phyloP scores from a whole-genome alignment of 129 eudicot species.

The Dittrichia graveolens region DNA sequence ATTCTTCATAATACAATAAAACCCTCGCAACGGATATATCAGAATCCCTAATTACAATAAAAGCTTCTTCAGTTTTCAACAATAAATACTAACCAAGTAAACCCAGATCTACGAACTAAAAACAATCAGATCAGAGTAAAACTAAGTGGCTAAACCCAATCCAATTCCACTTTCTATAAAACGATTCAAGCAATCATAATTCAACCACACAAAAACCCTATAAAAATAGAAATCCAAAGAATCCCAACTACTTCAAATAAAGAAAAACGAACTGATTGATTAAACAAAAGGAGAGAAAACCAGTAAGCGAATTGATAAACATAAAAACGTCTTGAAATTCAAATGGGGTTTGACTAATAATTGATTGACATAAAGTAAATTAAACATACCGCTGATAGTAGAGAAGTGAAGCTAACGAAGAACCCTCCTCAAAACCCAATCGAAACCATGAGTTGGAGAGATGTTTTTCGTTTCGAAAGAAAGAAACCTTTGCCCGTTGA shows the following conservation, averaged over 20 bases:
- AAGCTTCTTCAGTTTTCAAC: neutral
- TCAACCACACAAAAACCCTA: constrained; percentile 31
- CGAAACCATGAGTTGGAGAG: constrained; percentile 31
- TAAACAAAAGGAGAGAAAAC: neutral
- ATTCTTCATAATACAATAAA: constrained; percentile 20
- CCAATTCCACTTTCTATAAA: constrained; percentile 34
- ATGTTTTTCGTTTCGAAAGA: constrained; percentile 36
- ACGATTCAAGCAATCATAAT: constrained; percentile 23
- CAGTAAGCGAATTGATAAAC: constrained; percentile 25
- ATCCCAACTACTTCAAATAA: neutral
- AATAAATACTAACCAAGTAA: constrained; percentile 27
- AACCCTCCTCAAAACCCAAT: constrained; percentile 28
- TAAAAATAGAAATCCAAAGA: constrained; percentile 20
- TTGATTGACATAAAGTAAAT: neutral
- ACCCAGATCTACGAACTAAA: constrained; percentile 51
- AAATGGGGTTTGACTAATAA: constrained; percentile 22
- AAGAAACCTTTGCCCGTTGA: constrained; percentile 71
- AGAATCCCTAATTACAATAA: constrained; percentile 34
- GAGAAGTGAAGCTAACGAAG: constrained; percentile 28
- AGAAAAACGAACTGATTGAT: constrained; percentile 20
- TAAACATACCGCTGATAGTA: constrained; percentile 38
- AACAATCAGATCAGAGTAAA: constrained; percentile 39
- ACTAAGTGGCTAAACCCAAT: constrained; percentile 23
- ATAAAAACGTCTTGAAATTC: neutral
- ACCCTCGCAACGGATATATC: constrained; percentile 29